phyloP scores from a whole-genome alignment of 805 yeast genomes.

The Yarrowia deformans region DNA sequence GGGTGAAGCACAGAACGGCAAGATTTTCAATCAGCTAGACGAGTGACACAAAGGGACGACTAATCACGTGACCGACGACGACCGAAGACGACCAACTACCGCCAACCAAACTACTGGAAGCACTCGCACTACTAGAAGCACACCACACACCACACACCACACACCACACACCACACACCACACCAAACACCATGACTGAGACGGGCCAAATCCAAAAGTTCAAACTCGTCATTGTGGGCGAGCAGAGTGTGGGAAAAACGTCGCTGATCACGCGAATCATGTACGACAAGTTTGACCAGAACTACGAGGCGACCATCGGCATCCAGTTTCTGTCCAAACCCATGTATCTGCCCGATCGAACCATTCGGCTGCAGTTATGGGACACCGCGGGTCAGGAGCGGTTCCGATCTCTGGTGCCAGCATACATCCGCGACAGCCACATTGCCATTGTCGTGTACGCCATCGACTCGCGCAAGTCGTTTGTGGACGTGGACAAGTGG shows the following conservation, averaged over 20 bases:
- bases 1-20: conserved; percentile 13
- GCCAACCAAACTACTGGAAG: background rate
- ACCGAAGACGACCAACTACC: background rate
- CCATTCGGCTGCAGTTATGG: conserved; percentile 94
- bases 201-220: conserved; percentile 50
- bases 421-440: conserved; percentile 92
- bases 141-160: background rate
- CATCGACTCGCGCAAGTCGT: conserved; percentile 76
- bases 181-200: conserved; percentile 16
- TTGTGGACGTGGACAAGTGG: conserved; percentile 88
- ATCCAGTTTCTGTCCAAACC: conserved; percentile 82
- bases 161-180: background rate
- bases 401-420: conserved; percentile 91
- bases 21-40: background rate
- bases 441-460: conserved; percentile 98
- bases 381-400: conserved; percentile 98
- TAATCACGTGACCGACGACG: background rate
- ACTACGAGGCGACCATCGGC: conserved; percentile 93
- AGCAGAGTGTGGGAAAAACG: conserved; percentile 96
- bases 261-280: conserved; percentile 95
- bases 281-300: conserved; percentile 97
- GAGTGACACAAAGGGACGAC: background rate
- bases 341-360: conserved; percentile 94
- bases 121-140: background rate
- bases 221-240: conserved; percentile 91